Evolutionary conservation across 352 stramenopile genomes (phyloP).

Genomic region (Pythium myriotylum): DNA sequence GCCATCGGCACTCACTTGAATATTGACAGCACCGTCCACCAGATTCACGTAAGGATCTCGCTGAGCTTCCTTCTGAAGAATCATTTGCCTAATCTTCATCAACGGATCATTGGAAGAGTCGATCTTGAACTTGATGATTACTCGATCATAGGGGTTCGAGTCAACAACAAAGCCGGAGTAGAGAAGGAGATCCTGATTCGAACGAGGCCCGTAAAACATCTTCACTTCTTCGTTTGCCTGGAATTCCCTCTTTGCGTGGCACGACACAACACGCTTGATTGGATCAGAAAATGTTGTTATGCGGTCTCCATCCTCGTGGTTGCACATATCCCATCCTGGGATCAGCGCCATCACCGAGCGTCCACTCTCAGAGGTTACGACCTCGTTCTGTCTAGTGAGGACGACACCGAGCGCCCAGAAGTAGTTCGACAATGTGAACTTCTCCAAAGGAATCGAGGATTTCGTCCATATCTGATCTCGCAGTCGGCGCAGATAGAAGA

Average conservation of each 20-base stretch:
- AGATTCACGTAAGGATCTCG: slow-evolving; percentile 16
- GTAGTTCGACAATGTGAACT: slow-evolving; percentile 58
- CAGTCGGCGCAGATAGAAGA: slow-evolving; percentile 45
- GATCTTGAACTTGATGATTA: slow-evolving; percentile 28
- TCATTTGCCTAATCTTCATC: slow-evolving; percentile 46
- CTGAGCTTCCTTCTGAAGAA: slow-evolving; percentile 44
- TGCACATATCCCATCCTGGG: slow-evolving; percentile 68
- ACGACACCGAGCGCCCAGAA: slow-evolving; percentile 60
- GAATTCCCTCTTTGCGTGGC: slow-evolving; percentile 45
- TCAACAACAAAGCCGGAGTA: slow-evolving; percentile 63
- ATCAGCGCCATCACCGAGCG: slow-evolving; percentile 50
- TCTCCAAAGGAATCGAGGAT: slow-evolving; percentile 30
- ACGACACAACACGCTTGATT: slow-evolving; percentile 32
- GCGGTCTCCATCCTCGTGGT: slow-evolving; percentile 45
- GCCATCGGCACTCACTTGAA: slow-evolving; percentile 34
- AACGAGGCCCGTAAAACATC: slow-evolving; percentile 68
- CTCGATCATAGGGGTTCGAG: slow-evolving; percentile 39
- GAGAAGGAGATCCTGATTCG: slow-evolving; percentile 53
- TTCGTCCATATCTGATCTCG: slow-evolving; percentile 27
- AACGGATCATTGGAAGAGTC: slow-evolving; percentile 28
- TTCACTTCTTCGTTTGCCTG: slow-evolving; percentile 40
- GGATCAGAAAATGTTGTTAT: slow-evolving; percentile 53
- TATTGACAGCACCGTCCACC: slow-evolving; percentile 17
- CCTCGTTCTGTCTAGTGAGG: slow-evolving; percentile 66
- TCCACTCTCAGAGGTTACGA: slow-evolving; percentile 27